Conservation (phyloP, 495 filamentous ascomycete species). For the Ascobolus immersus region DNA sequence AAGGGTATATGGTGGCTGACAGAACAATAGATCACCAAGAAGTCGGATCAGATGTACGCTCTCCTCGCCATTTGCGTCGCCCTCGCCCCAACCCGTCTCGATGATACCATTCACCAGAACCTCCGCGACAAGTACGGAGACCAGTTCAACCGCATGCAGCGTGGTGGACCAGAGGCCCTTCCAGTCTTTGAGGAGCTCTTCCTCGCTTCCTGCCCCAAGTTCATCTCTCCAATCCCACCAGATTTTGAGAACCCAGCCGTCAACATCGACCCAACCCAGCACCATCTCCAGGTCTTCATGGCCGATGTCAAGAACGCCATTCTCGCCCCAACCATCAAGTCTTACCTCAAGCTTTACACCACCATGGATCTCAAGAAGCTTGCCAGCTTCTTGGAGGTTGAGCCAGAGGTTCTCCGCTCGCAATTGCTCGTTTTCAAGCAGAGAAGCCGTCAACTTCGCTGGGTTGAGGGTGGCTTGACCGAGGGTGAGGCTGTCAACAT, state of each 20-base stretch:
- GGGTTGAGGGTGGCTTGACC: conserved; percentile 68
- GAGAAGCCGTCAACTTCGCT: conserved; percentile 81
- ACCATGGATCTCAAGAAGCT: conserved; percentile 98
- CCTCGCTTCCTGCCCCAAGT: conserved; percentile 86
- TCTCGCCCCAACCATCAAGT: conserved; percentile 76
- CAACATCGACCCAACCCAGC: conserved; percentile 91
- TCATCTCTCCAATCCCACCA: conserved; percentile 89
- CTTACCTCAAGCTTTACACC: conserved; percentile 95
- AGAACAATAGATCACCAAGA: conserved; percentile 48
- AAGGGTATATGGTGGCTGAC: neutral
- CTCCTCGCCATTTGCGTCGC: conserved; percentile 96
- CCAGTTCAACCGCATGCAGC: conserved; percentile 82
- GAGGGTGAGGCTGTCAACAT: conserved; percentile 79
- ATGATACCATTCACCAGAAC: conserved; percentile 96
- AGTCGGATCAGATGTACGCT: conserved; percentile 99
- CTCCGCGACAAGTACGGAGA: conserved; percentile 97
- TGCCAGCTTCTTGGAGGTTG: conserved; percentile 82
- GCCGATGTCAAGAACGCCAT: conserved; percentile 92
- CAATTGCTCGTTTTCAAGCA: conserved; percentile 96
- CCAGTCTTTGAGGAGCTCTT: conserved; percentile 95
- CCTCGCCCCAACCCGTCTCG: conserved; percentile 83
- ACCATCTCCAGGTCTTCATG: conserved; percentile 95
- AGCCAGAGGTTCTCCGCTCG: conserved; percentile 69
- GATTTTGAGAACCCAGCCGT: conserved; percentile 85
- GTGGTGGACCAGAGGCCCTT: conserved; percentile 77